These are phyloP conservation scores for Mucor saturninus DNA, from an alignment of 371 early-diverging fungal species.

Conservation along the genomic window DNA sequence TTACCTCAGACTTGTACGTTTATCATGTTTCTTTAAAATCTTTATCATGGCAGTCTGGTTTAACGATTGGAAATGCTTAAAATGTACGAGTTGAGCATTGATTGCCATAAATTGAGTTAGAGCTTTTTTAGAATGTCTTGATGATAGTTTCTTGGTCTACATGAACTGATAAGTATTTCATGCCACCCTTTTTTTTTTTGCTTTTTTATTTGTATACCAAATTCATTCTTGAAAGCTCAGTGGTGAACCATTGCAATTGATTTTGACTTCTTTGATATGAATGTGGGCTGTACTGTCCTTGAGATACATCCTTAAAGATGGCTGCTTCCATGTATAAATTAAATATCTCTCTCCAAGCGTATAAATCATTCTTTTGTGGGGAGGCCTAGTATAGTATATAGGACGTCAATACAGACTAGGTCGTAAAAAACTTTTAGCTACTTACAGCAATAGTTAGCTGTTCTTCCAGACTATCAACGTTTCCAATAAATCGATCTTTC, in stretches of 20 bases:
- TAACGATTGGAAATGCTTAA: conserved; percentile 67
- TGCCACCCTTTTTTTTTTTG: neutral
- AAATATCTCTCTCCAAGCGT: conserved; percentile 75
- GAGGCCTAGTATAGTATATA: conserved; percentile 17
- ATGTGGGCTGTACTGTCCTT: conserved; percentile 25
- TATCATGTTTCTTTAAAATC: conserved; percentile 83
- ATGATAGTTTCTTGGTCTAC: conserved; percentile 30
- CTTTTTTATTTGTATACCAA: conserved; percentile 29
- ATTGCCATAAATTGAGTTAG: conserved; percentile 65
- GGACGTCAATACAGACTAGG: neutral
- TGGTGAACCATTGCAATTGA: conserved; percentile 55
- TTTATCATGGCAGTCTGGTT: conserved; percentile 78
- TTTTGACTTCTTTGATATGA: conserved; percentile 48
- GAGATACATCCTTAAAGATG: conserved; percentile 63
- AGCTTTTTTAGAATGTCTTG: conserved; percentile 43
- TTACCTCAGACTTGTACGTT: conserved; percentile 66
- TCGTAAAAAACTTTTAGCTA: neutral
- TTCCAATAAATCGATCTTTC: conserved; percentile 41
- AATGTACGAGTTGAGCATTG: conserved; percentile 69
- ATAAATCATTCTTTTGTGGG: conserved; percentile 41
- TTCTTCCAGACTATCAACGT: conserved; percentile 45
- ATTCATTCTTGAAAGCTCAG: conserved; percentile 44
- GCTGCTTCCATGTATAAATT: conserved; percentile 67
- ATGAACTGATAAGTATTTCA: neutral
- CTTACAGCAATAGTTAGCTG: conserved; percentile 50